These are phyloP conservation scores for Chlorokybus atmophyticus DNA, from an alignment of 139 green algal genomes.

Conservation along the genomic window DNA sequence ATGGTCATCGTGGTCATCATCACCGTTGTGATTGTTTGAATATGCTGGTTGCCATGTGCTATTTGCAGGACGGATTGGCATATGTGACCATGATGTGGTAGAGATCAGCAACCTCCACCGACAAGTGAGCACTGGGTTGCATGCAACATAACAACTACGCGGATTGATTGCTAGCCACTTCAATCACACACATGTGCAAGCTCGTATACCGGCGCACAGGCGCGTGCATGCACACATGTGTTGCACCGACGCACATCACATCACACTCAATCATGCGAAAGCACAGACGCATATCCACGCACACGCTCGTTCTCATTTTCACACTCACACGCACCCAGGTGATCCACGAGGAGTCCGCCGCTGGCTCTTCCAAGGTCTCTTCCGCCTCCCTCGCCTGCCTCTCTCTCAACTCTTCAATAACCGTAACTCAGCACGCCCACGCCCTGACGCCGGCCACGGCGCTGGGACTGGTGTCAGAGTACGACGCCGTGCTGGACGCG, in stretches of 20 bases:
- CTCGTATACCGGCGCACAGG: too few relatives aligned
- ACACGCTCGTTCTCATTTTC: not conserved
- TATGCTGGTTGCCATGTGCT: not conserved
- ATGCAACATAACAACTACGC: too few relatives aligned
- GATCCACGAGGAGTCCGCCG: slow-evolving; percentile 49
- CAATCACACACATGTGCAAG: not conserved
- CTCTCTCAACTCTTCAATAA: not conserved
- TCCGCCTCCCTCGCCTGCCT: slow-evolving; percentile 46
- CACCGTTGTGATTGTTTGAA: not conserved
- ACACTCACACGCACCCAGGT: slow-evolving; percentile 35
- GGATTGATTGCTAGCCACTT: not conserved
- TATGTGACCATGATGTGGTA: slow-evolving; percentile 32
- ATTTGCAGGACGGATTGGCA: slow-evolving; percentile 15
- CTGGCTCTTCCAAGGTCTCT: slow-evolving; percentile 62
- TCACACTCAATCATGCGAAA: not conserved
- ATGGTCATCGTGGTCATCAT: not conserved
- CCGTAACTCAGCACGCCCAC: not conserved
- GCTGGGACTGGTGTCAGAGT: slow-evolving; percentile 24
- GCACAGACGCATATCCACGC: too few relatives aligned
- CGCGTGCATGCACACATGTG: not conserved
- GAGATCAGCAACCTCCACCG: slow-evolving; percentile 39
- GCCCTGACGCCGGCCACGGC: slow-evolving; percentile 1
- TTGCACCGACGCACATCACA: not conserved
- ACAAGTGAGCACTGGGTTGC: slow-evolving; percentile 24
- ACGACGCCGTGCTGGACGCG: slow-evolving; percentile 81